phyloP scores from a whole-genome alignment of 2,329 filamentous ascomycete genomes.

The Trichoderma endophyticum region DNA sequence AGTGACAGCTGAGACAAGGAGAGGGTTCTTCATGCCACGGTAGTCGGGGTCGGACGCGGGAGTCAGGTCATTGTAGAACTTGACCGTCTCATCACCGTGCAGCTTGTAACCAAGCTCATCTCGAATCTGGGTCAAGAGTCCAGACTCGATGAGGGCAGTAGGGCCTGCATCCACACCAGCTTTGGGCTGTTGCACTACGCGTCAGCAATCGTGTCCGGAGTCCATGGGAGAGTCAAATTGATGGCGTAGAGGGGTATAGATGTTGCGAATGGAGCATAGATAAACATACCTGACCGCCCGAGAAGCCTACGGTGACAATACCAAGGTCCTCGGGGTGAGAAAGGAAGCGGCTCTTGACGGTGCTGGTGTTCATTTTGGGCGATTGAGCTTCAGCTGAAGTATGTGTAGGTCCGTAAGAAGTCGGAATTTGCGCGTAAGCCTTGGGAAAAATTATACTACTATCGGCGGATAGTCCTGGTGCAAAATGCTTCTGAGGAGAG shows the following conservation, averaged over 20 bases:
- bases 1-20: conserved; percentile 81
- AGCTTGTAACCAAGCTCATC: conserved; percentile 87
- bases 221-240: not conserved
- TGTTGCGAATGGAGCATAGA: not conserved
- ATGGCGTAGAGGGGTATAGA: not conserved
- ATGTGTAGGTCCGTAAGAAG: not conserved
- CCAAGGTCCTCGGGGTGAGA: conserved; percentile 75
- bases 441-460: not conserved
- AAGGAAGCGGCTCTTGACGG: conserved; percentile 70
- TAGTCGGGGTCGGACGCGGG: conserved; percentile 71
- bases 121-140: conserved; percentile 77
- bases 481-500: not conserved
- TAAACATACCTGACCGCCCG: conserved; percentile 78
- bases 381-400: not conserved
- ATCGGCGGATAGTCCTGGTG: not conserved
- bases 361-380: conserved; percentile 48
- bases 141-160: conserved; percentile 81
- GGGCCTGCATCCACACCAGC: conserved; percentile 88
- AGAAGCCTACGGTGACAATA: conserved; percentile 93
- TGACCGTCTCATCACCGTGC: conserved; percentile 76
- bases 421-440: not conserved
- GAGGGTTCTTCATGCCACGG: conserved; percentile 93
- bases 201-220: not conserved
- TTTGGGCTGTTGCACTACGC: conserved; percentile 62
- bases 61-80: conserved; percentile 74